These are phyloP conservation scores for Thraustochytrium sp. DNA, from an alignment of 352 stramenopile species.

Conservation along the genomic window DNA sequence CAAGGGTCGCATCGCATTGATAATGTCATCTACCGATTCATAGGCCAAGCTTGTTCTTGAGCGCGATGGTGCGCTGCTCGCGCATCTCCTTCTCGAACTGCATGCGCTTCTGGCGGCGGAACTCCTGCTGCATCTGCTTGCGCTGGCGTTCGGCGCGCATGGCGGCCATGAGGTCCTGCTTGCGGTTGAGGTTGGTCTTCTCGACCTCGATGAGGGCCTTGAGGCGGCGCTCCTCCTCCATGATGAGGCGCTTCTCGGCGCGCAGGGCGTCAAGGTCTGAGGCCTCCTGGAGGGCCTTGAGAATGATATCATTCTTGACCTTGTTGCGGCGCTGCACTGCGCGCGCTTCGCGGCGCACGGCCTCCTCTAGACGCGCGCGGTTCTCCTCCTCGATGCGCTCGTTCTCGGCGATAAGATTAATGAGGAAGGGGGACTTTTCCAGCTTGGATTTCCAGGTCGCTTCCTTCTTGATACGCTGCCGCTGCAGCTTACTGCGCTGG, in stretches of 20 bases:
- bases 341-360: constrained; percentile 57
- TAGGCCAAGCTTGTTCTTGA: constrained; percentile 71
- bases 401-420: constrained; percentile 87
- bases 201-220: constrained; percentile 86
- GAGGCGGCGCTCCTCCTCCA: constrained; percentile 84
- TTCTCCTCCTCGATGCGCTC: constrained; percentile 83
- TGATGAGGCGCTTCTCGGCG: constrained; percentile 85
- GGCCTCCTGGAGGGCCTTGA: constrained; percentile 77
- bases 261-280: constrained; percentile 81
- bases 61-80: constrained; percentile 62
- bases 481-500: background rate
- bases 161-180: constrained; percentile 78
- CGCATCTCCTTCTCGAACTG: constrained; percentile 58
- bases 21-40: too few relatives aligned
- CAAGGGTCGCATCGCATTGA: background rate
- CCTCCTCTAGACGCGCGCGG: constrained; percentile 67
- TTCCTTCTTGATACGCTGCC: constrained; percentile 41
- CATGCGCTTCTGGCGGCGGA: constrained; percentile 62
- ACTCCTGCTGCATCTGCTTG: constrained; percentile 77
- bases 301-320: constrained; percentile 84
- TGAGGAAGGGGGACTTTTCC: constrained; percentile 76
- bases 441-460: constrained; percentile 74
- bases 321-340: constrained; percentile 68
- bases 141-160: constrained; percentile 79
- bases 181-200: constrained; percentile 82